phyloP scores from a whole-genome alignment of 2,329 filamentous ascomycete genomes.

The Neonectria hederae region DNA sequence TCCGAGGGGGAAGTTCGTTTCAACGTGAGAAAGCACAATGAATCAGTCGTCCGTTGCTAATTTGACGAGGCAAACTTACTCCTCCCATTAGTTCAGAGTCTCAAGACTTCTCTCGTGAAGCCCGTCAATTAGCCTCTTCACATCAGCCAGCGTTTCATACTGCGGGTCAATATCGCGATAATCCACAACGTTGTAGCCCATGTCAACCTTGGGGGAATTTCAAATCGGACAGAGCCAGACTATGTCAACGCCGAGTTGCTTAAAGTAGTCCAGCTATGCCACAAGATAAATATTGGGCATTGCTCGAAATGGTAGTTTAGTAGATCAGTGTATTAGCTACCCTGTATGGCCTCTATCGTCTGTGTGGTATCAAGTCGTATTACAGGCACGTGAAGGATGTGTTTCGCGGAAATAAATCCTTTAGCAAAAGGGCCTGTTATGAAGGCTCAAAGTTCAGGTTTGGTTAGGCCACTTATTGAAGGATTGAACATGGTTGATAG shows the following conservation, averaged over 20 bases:
- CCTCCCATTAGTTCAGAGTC: conserved; percentile 52
- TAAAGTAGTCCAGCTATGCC: conserved; percentile 41
- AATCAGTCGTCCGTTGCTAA: background rate
- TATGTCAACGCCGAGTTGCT: conserved; percentile 33
- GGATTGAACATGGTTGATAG: no score
- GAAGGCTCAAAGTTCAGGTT: no score
- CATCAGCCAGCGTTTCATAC: conserved; percentile 73
- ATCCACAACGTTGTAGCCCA: conserved; percentile 73
- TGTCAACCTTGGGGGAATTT: conserved; percentile 62
- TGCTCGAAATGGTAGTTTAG: no score
- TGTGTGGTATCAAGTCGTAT: no score
- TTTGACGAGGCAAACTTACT: conserved; percentile 7
- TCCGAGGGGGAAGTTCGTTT: background rate
- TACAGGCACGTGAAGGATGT: no score
- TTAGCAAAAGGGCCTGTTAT: no score
- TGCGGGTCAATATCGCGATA: conserved; percentile 56
- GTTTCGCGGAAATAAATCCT: no score
- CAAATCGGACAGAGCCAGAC: conserved; percentile 44
- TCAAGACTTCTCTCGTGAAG: conserved; percentile 59
- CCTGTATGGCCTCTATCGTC: no score
- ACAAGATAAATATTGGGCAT: no score
- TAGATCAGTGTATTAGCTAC: no score
- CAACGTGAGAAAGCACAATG: background rate
- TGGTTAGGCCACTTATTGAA: no score
- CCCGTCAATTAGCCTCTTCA: conserved; percentile 68